Evolutionary conservation across 106 monocot genomes (phyloP).

Genomic region (Acorus calamus): DNA sequence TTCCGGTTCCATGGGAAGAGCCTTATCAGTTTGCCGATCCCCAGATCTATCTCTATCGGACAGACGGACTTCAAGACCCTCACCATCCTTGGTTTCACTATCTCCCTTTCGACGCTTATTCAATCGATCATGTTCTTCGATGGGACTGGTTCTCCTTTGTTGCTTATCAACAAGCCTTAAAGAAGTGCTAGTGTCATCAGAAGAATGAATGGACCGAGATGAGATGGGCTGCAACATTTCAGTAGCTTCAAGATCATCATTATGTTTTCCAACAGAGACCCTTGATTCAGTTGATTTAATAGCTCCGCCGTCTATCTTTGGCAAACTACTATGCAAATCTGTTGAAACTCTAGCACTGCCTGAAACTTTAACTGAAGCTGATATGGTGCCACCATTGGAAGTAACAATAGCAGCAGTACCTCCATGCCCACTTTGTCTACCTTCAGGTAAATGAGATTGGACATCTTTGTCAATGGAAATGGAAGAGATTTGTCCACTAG

Average conservation of each 20-base stretch:
- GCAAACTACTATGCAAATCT: slow-evolving; percentile 17
- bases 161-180: slow-evolving; percentile 23
- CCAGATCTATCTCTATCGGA: slow-evolving; percentile 22
- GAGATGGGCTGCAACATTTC: slow-evolving; percentile 15
- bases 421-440: slow-evolving; percentile 16
- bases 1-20: slow-evolving; percentile 44
- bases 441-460: slow-evolving; percentile 30
- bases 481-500: slow-evolving; percentile 27
- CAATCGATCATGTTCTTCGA: slow-evolving; percentile 71
- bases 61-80: slow-evolving; percentile 10
- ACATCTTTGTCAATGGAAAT: slow-evolving; percentile 28
- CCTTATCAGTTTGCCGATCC: slow-evolving; percentile 26
- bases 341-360: slow-evolving; percentile 8
- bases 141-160: slow-evolving; percentile 37
- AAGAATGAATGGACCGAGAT: slow-evolving; percentile 13
- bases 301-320: slow-evolving; percentile 23
- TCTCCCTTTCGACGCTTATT: slow-evolving; percentile 78
- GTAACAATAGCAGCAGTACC: slow-evolving; percentile 11
- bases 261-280: slow-evolving; percentile 9
- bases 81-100: slow-evolving; percentile 36
- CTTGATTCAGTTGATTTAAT: slow-evolving; percentile 8
- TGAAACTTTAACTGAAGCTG: slow-evolving; percentile 20
- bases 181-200: slow-evolving; percentile 23
- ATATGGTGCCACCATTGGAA: slow-evolving; percentile 26
- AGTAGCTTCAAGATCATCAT: slow-evolving; percentile 23